Evolutionary conservation across 2,329 filamentous ascomycete genomes (phyloP).

Genomic region (Trichoderma gracile): DNA sequence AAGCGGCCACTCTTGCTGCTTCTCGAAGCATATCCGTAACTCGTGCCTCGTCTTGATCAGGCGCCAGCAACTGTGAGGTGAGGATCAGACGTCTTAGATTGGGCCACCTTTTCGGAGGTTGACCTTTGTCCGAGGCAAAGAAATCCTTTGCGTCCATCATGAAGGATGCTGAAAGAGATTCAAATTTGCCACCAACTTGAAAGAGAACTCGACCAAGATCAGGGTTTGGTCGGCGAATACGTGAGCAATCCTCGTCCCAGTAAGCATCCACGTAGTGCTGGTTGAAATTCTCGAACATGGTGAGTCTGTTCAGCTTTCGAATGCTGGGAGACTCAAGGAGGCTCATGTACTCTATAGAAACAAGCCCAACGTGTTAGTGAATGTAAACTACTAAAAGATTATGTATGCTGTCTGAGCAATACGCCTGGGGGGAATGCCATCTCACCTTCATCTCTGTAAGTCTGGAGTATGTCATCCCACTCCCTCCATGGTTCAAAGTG

Average conservation of each 20-base stretch:
- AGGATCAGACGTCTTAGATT: constrained; percentile 35
- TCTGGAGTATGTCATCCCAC: constrained; percentile 25
- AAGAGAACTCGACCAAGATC: constrained; percentile 33
- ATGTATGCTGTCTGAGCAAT: background rate
- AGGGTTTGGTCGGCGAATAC: constrained; percentile 30
- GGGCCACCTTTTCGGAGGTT: constrained; percentile 28
- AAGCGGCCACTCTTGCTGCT: constrained; percentile 31
- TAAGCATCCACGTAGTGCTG: constrained; percentile 3
- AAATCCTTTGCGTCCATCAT: constrained; percentile 36
- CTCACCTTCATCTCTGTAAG: background rate
- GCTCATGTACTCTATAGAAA: background rate
- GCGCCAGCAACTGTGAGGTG: constrained; percentile 33
- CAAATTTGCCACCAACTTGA: constrained; percentile 34
- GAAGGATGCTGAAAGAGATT: constrained; percentile 35
- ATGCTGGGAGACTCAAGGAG: background rate
- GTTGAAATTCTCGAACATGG: constrained; percentile 12
- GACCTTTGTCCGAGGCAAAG: constrained; percentile 26
- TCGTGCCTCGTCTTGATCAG: constrained; percentile 22
- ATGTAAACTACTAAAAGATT: background rate
- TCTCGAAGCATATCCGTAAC: constrained; percentile 33
- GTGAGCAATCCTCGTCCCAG: background rate
- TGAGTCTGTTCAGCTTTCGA: background rate
- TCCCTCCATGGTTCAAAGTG: constrained; percentile 42
- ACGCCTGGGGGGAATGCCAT: background rate
- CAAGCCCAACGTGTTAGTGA: background rate